phyloP scores from a whole-genome alignment of 2,329 filamentous ascomycete genomes.

The Didymella pinodella region DNA sequence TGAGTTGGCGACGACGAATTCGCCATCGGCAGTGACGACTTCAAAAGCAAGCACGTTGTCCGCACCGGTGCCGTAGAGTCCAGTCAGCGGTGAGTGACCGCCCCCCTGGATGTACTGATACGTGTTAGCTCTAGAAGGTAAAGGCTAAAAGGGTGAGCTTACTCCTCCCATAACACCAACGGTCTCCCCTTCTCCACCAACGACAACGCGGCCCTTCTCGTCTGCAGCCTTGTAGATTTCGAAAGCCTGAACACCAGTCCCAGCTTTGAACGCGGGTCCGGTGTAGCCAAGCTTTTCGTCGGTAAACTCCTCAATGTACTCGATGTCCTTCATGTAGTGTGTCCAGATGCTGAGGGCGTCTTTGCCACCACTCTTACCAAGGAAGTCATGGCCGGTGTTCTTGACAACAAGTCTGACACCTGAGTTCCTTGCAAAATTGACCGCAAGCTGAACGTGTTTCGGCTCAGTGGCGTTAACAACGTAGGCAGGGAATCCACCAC shows the following conservation, averaged over 20 bases:
- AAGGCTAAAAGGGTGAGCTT: too few relatives aligned
- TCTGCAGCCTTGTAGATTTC: slow-evolving; percentile 63
- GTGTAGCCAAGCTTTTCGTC: slow-evolving; percentile 47
- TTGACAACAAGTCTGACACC: slow-evolving; percentile 45
- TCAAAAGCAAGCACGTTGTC: slow-evolving; percentile 49
- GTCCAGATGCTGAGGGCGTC: slow-evolving; percentile 50
- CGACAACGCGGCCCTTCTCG: slow-evolving; percentile 57
- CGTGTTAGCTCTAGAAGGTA: too few relatives aligned
- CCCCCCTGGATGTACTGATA: slow-evolving; percentile 53
- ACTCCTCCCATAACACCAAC: slow-evolving; percentile 59
- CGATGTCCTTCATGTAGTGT: slow-evolving; percentile 47
- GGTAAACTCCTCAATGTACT: slow-evolving; percentile 45
- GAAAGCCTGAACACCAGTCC: slow-evolving; percentile 62
- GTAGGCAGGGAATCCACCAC: slow-evolving; percentile 48
- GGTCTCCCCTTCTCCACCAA: slow-evolving; percentile 60
- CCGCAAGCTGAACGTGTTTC: slow-evolving; percentile 47
- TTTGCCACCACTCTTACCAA: slow-evolving; percentile 47
- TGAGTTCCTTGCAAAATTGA: slow-evolving; percentile 48
- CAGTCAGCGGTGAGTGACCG: slow-evolving; percentile 63
- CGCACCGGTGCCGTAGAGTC: slow-evolving; percentile 52
- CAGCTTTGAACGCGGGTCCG: slow-evolving; percentile 63
- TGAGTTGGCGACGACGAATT: slow-evolving; percentile 42
- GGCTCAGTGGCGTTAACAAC: slow-evolving; percentile 49
- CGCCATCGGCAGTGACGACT: slow-evolving; percentile 44
- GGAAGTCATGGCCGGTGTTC: slow-evolving; percentile 50